These are phyloP conservation scores for Xylariales sp. DNA, from an alignment of 2,329 filamentous ascomycete species.

Conservation along the genomic window DNA sequence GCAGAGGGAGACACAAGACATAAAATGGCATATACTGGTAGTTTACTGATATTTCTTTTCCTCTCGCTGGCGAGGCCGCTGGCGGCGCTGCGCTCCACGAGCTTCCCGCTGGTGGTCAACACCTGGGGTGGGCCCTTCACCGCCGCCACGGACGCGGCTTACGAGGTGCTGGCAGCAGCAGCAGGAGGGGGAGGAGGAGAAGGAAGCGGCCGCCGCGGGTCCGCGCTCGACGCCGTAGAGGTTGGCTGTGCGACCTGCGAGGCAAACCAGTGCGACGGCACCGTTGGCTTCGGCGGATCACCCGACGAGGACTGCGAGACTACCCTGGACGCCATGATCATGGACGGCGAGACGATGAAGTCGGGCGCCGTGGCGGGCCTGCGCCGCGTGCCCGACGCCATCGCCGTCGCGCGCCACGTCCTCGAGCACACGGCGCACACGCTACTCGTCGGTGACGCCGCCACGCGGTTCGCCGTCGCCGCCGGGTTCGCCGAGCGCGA, in stretches of 20 bases:
- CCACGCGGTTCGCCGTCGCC: conserved; percentile 46
- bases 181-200: no score
- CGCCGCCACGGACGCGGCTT: conserved; percentile 47
- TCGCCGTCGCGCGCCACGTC: conserved; percentile 45
- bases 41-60: neutral
- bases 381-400: conserved; percentile 42
- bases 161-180: conserved; percentile 26
- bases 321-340: conserved; percentile 55
- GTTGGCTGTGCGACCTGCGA: conserved; percentile 49
- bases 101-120: conserved; percentile 47
- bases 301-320: conserved; percentile 54
- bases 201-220: no score
- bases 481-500: conserved; percentile 45
- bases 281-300: conserved; percentile 50
- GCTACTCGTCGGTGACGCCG: conserved; percentile 47
- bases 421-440: conserved; percentile 47
- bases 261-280: conserved; percentile 47
- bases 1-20: no score
- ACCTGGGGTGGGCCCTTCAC: conserved; percentile 51
- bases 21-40: no score
- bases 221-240: conserved; percentile 47
- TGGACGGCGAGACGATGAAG: conserved; percentile 51
- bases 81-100: conserved; percentile 15
- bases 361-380: conserved; percentile 48
- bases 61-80: conserved; percentile 1